Conservation (phyloP, 331 rosid species). For the Malus hybrid region DNA sequence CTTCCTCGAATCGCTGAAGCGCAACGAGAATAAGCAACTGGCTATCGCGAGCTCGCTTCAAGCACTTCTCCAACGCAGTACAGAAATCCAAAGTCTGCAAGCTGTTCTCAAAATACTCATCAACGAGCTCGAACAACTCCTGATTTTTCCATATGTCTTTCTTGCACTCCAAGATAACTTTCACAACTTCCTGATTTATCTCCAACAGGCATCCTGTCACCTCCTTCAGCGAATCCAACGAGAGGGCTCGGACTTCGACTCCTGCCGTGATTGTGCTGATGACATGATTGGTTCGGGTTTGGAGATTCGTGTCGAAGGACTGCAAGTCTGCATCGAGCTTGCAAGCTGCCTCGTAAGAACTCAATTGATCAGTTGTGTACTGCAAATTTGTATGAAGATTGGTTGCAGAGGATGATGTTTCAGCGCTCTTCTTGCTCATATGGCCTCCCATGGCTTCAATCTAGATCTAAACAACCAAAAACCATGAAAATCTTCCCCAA, state of each 20-base stretch:
- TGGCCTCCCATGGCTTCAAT: slow-evolving; percentile 60
- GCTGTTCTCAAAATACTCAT: slow-evolving; percentile 87
- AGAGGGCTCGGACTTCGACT: slow-evolving; percentile 78
- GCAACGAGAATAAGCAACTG: slow-evolving; percentile 76
- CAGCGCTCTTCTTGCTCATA: slow-evolving; percentile 63
- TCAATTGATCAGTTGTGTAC: slow-evolving; percentile 53
- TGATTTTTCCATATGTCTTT: slow-evolving; percentile 91
- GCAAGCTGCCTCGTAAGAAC: slow-evolving; percentile 71
- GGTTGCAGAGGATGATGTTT: slow-evolving; percentile 33
- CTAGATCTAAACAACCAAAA: slow-evolving; percentile 18
- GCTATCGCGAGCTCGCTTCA: slow-evolving; percentile 66
- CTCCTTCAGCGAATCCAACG: slow-evolving; percentile 70
- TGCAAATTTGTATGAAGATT: slow-evolving; percentile 31
- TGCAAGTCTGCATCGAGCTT: slow-evolving; percentile 56
- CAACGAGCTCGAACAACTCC: slow-evolving; percentile 76
- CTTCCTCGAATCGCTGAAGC: slow-evolving; percentile 74
- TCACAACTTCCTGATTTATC: slow-evolving; percentile 93
- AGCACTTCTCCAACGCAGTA: slow-evolving; percentile 72
- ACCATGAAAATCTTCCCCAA: not conserved
- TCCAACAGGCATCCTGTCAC: slow-evolving; percentile 78
- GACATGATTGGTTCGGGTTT: slow-evolving; percentile 62
- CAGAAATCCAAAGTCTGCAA: slow-evolving; percentile 85
- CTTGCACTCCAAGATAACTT: slow-evolving; percentile 84
- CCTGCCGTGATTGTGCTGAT: slow-evolving; percentile 71
- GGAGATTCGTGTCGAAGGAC: slow-evolving; percentile 58